Evolutionary conservation across 2,329 filamentous ascomycete genomes (phyloP), one percentile per base, ranked within the genome.

Genomic region (Pleoardoris graminearum): DNA sequence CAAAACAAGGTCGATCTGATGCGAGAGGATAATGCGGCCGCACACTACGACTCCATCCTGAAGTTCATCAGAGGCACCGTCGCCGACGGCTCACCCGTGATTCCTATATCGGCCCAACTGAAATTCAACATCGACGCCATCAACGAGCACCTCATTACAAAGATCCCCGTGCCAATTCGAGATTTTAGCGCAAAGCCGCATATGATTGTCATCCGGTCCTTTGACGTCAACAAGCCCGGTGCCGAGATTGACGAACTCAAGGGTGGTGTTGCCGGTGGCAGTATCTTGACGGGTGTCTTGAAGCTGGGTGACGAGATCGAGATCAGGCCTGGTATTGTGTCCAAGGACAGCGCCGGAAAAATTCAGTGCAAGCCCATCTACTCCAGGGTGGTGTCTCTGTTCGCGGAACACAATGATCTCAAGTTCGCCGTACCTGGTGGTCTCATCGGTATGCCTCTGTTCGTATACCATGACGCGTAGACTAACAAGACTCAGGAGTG

Each of bases 1-100:
- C 94, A 99, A 79, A 99, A 99, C 82, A 99, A 99, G 85, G 94
- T 99, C 69, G 94, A 99, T 74, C 79, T 99, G 66, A 97, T 99
- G 91, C 85, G 91, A 67, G 90, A 97, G 82, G 93, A 97, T 74
- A 90, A 89, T 58, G 94, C 95, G 43, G 85, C 91, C 70, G 85
- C 93, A 71, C 94, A 99, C 77, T 94, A 96, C 81, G 88, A 96
- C 77, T 97, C 92, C 1, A 99, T 99, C 64, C 83, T 95, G 69
- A 97, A 97, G 78, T 99, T 99, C 78, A 97, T 99, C 71, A 87
- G 94, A 72, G 94, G 94, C 71, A 99, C 94, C 29, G 93, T 97
- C 55, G 94, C 94, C 55, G 93, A 94, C 75, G 92, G 93, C 73
- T 86, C 92, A 39, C 94, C 94, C 49, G 91, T 99, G 72, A 96